Evolutionary conservation across 768 basidiomycete genomes (phyloP).

Genomic region (Lentinula aciculospora): DNA sequence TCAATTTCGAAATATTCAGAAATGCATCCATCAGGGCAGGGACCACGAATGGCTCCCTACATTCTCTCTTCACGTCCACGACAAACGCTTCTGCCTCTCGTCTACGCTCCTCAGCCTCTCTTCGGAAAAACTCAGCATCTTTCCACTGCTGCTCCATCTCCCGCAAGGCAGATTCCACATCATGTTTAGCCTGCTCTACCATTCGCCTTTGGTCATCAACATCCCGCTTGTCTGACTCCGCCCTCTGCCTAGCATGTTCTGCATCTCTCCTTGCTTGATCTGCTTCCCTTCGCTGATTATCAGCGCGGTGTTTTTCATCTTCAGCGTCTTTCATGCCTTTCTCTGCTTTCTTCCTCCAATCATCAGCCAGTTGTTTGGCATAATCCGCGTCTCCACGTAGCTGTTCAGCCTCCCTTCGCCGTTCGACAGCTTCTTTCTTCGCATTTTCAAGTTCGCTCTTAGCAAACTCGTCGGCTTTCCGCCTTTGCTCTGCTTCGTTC

Average conservation of each 20-base stretch:
- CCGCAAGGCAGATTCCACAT: no score
- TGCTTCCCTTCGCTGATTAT: not conserved
- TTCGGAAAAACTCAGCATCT: not conserved
- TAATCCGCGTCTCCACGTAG: not conserved
- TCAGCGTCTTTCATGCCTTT: not conserved
- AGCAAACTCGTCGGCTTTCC: not conserved
- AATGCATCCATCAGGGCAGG: slow-evolving; percentile 7
- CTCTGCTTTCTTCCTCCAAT: not conserved
- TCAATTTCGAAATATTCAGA: not conserved
- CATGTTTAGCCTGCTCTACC: not conserved
- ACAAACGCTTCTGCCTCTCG: not conserved
- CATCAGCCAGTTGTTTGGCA: not conserved
- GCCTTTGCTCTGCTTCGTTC: not conserved
- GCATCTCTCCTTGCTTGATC: not conserved
- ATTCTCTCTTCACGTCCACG: not conserved
- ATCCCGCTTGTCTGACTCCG: not conserved
- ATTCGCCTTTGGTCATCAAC: not conserved
- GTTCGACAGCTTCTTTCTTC: not conserved
- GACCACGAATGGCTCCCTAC: slow-evolving; percentile 3
- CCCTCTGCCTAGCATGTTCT: not conserved
- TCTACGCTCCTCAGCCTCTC: not conserved
- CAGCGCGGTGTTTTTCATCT: not conserved
- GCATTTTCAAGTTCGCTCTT: not conserved
- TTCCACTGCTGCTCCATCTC: not conserved
- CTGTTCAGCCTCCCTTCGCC: not conserved